Evolutionary conservation across 192 early-diverging fungal genomes (phyloP), one percentile per base, ranked within the genome.

Genomic region (Coemansia umbellata): DNA sequence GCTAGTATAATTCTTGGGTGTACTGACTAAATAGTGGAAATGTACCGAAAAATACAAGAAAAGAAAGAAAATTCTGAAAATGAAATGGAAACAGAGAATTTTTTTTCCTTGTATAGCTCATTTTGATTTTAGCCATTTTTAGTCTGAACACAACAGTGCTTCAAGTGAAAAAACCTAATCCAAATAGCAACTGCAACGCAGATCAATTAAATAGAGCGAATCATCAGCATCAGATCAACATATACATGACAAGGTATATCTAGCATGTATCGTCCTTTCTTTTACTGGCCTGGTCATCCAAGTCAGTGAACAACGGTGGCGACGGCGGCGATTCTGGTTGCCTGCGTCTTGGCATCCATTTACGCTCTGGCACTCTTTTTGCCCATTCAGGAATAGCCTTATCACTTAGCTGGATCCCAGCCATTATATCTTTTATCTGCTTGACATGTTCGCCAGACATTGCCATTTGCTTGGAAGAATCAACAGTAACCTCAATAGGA

Each of bases 351-450:
- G 72, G 72, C 60, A 75, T 75, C 72, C 72, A 75, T 9, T 53
- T 43, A 17, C 32, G 23, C 37, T 75, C 72, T 3, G 72, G 72
- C 10, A 75, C 39, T 14, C 57, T 42, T 17, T 57, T 56, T 27
- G 72, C 66, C 72, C 72, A 75, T 21, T 60, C 65, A 0, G 72
- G 72, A 8, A 69, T 58, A 10, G 65, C 72, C n/a, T 39, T 24
- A 3, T 68, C 57, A 35, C 53, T 54, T 17, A 75, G 39, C n/a
- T 60, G 60, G 31, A 75, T 64, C 8, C 66, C 61, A 2, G 65
- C 66, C 72, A 75, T 75, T 5, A 68, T 58, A 32, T 39, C 43
- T 18, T 63, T 68, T 36, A 75, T 75, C 31, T 68, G 65, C 37
- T 31, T 41, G 8, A 64, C 31, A 4, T 68, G 60, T 13, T 75